These are phyloP conservation scores for Clitoria ternatea DNA, from an alignment of 306 rosid genomes.

Conservation along the genomic window DNA sequence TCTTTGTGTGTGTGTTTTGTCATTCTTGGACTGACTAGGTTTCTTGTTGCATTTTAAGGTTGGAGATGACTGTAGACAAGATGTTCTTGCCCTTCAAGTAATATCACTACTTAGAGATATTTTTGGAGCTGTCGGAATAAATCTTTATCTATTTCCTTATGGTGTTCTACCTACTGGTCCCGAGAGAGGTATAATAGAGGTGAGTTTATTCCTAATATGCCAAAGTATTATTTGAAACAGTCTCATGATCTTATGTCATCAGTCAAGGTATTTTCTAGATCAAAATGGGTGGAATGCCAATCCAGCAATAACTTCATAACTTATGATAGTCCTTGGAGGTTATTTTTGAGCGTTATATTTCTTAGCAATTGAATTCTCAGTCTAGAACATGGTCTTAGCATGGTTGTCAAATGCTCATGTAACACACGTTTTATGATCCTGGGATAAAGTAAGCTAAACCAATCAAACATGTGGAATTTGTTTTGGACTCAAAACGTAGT, in stretches of 20 bases:
- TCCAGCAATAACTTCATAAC: conserved; percentile 4
- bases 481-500: background rate
- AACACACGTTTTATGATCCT: background rate
- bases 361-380: background rate
- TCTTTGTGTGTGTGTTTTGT: background rate
- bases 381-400: background rate
- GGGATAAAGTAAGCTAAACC: background rate
- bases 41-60: conserved; percentile 55
- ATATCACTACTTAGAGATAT: conserved; percentile 91
- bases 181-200: conserved; percentile 96
- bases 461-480: background rate
- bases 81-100: conserved; percentile 99
- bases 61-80: conserved; percentile 99
- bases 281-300: background rate
- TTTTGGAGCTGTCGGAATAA: conserved; percentile 86
- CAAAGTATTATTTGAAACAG: conserved; percentile 4
- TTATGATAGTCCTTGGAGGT: conserved; percentile 1
- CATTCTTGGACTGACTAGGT: conserved; percentile 27
- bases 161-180: conserved; percentile 99
- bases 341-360: background rate
- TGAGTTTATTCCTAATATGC: conserved; percentile 33
- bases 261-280: background rate
- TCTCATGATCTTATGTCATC: conserved; percentile 6
- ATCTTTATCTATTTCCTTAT: conserved; percentile 88
- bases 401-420: background rate